A percentile compares a stretch with the other conserved stretches of the same genome.
Conservation (phyloP, 2,329 filamentous ascomycete species). For the Balansia obtecta region DNA sequence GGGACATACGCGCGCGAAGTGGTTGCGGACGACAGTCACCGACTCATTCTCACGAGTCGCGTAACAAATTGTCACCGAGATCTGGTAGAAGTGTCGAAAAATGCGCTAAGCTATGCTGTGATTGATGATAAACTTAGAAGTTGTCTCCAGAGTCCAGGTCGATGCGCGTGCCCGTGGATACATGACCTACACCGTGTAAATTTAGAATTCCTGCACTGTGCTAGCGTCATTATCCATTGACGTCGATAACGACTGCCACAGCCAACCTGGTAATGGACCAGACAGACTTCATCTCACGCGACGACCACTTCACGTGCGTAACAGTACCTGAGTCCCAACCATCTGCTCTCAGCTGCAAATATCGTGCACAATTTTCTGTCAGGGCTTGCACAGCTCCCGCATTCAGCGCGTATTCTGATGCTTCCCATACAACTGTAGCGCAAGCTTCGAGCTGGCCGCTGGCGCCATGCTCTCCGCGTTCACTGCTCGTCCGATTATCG, state of each 20-base stretch:
- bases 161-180: too few relatives aligned
- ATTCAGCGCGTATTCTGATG: background rate
- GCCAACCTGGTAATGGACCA: background rate
- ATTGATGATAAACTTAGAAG: too few relatives aligned
- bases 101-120: too few relatives aligned
- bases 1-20: too few relatives aligned
- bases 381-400: background rate
- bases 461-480: constrained; percentile 88
- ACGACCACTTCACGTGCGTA: background rate
- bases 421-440: constrained; percentile 16
- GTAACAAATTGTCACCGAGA: too few relatives aligned
- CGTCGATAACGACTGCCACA: too few relatives aligned
- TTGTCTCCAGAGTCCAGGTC: too few relatives aligned
- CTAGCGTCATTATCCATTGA: background rate
- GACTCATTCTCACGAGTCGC: too few relatives aligned
- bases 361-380: background rate
- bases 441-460: constrained; percentile 29
- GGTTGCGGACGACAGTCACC: too few relatives aligned
- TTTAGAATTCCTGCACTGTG: background rate
- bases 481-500: constrained; percentile 88
- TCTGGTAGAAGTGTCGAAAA: too few relatives aligned
- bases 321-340: background rate
- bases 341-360: background rate
- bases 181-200: background rate
- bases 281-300: background rate